These are phyloP conservation scores for Cystobasidium ongulense DNA, from an alignment of 768 basidiomycete species.

Conservation along the genomic window DNA sequence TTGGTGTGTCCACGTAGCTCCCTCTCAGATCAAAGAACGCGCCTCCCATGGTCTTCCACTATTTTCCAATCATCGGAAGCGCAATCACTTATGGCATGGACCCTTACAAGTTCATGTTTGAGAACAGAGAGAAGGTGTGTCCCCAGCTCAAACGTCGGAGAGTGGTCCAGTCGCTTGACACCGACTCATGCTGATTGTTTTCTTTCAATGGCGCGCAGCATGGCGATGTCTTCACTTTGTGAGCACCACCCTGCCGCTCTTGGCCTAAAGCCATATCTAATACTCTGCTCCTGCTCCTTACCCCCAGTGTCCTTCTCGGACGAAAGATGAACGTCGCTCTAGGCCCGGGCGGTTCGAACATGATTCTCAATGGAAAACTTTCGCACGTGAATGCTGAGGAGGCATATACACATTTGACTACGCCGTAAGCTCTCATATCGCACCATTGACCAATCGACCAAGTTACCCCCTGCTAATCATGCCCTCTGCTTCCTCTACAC, in stretches of 20 bases:
- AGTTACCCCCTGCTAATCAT: neutral
- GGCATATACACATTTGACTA: constrained; percentile 59
- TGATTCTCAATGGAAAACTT: constrained; percentile 86
- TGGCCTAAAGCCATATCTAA: neutral
- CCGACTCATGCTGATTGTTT: too few relatives aligned
- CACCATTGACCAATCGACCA: too few relatives aligned
- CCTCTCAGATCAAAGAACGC: constrained; percentile 50
- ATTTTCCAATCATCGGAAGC: constrained; percentile 82
- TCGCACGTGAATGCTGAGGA: constrained; percentile 89
- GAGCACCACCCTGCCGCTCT: neutral
- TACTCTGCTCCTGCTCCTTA: neutral
- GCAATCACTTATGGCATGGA: constrained; percentile 83
- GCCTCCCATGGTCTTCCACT: constrained; percentile 89
- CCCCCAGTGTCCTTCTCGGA: constrained; percentile 60
- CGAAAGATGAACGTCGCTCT: constrained; percentile 83
- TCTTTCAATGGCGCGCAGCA: constrained; percentile 53
- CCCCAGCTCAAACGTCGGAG: neutral
- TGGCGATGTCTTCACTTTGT: constrained; percentile 91
- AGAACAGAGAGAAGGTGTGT: constrained; percentile 64
- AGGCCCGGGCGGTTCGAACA: constrained; percentile 84
- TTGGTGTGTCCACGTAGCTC: neutral
- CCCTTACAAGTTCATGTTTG: constrained; percentile 77
- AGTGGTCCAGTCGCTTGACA: neutral
- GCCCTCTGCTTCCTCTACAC: neutral
- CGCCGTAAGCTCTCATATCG: constrained; percentile 42